Percentiles rank a stretch among this genome's conserved stretches.
Conservation (phyloP, 768 basidiomycete species). For the Boletus bicolor region DNA sequence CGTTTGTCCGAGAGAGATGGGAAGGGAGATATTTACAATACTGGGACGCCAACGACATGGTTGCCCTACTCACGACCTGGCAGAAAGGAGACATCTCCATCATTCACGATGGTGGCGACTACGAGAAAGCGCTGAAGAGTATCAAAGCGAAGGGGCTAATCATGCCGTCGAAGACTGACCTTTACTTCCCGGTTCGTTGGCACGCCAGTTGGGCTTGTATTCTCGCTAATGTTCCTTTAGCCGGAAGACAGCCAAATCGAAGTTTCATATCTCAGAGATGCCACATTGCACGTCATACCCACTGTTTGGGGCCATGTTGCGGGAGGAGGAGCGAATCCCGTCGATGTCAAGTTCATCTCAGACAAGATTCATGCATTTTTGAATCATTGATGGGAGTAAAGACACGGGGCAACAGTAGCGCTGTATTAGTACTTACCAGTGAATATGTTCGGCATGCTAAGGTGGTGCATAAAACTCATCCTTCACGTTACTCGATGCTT, state of each 20-base stretch:
- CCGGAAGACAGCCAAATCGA: slow-evolving; percentile 57
- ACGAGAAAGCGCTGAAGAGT: slow-evolving; percentile 37
- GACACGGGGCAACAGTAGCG: background rate
- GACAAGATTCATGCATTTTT: slow-evolving; percentile 42
- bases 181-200: slow-evolving; percentile 51
- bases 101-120: slow-evolving; percentile 43
- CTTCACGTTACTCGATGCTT: background rate
- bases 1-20: slow-evolving; percentile 52
- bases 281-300: slow-evolving; percentile 49
- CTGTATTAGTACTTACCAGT: background rate
- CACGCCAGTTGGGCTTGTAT: background rate
- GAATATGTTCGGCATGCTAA: background rate
- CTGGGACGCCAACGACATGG: slow-evolving; percentile 58
- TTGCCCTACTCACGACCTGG: slow-evolving; percentile 51
- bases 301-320: slow-evolving; percentile 59
- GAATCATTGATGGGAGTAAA: slow-evolving; percentile 20
- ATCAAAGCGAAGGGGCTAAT: slow-evolving; percentile 54
- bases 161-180: slow-evolving; percentile 59
- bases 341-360: slow-evolving; percentile 42
- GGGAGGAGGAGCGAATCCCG: slow-evolving; percentile 41
- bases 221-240: slow-evolving; percentile 25
- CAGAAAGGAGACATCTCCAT: slow-evolving; percentile 49
- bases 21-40: slow-evolving; percentile 40
- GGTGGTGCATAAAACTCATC: background rate
- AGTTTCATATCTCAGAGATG: slow-evolving; percentile 39